Conservation (phyloP, 1,284 basidiomycete species). For the Cutaneotrichosporon dermatis region DNA sequence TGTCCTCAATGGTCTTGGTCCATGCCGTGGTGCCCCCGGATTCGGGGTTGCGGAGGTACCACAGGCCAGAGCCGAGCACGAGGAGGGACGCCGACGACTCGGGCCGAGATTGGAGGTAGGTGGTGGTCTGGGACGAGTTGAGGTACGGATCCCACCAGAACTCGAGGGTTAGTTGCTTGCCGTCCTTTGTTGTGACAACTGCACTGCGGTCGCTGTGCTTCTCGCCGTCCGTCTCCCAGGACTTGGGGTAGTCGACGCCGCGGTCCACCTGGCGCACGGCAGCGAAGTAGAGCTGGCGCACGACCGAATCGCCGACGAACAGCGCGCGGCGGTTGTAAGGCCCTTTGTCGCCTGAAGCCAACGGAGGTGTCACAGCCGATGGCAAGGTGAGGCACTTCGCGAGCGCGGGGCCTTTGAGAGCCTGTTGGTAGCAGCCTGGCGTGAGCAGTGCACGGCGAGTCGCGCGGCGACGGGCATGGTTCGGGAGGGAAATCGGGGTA, state of each 20-base stretch:
- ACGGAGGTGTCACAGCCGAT: slow-evolving; percentile 13
- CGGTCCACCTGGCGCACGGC: slow-evolving; percentile 54
- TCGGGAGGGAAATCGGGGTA: too few relatives aligned
- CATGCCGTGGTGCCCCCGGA: slow-evolving; percentile 72
- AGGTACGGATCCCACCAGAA: slow-evolving; percentile 71
- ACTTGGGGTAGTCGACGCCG: slow-evolving; percentile 17
- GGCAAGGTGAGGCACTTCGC: slow-evolving; percentile 26
- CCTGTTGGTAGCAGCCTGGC: slow-evolving; percentile 30
- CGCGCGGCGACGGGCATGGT: too few relatives aligned
- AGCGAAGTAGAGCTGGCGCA: slow-evolving; percentile 72
- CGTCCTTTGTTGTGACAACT: slow-evolving; percentile 18
- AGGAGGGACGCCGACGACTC: slow-evolving; percentile 58
- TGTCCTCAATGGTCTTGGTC: slow-evolving; percentile 65
- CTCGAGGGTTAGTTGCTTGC: slow-evolving; percentile 53
- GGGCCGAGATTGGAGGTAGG: slow-evolving; percentile 41
- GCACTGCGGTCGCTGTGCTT: slow-evolving; percentile 63
- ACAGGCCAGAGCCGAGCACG: slow-evolving; percentile 76
- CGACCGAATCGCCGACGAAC: slow-evolving; percentile 82
- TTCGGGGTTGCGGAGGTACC: slow-evolving; percentile 71
- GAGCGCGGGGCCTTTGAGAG: slow-evolving; percentile 18
- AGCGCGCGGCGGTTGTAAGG: slow-evolving; percentile 51
- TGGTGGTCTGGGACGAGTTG: slow-evolving; percentile 59
- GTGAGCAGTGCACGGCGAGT: slow-evolving; percentile 3
- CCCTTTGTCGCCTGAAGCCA: neutral
- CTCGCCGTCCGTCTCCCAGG: slow-evolving; percentile 48